A percentile compares a stretch with the other conserved stretches of the same genome.
phyloP scores from a whole-genome alignment of 768 basidiomycete genomes.

The Suillus luteus region DNA sequence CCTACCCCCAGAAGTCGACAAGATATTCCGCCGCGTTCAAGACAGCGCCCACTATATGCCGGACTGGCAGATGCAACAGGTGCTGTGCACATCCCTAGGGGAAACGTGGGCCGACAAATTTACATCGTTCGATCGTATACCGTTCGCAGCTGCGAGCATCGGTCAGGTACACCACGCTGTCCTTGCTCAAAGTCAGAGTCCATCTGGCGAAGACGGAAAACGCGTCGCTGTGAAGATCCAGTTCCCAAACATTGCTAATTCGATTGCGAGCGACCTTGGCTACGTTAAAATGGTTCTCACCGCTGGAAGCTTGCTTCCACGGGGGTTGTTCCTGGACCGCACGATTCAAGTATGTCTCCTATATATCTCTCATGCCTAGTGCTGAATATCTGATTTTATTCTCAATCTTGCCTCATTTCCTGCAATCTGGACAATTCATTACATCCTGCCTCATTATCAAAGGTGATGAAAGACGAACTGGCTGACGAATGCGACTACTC shows the following conservation, averaged over 20 bases:
- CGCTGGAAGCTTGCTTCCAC: constrained; percentile 79
- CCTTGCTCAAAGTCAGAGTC: constrained; percentile 52
- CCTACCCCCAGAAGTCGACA: constrained; percentile 84
- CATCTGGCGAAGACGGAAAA: constrained; percentile 51
- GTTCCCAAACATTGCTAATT: constrained; percentile 88
- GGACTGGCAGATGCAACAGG: constrained; percentile 96
- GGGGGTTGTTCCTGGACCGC: constrained; percentile 86
- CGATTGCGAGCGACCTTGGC: constrained; percentile 84
- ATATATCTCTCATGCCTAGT: not conserved
- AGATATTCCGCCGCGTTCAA: constrained; percentile 88
- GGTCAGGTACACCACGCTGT: constrained; percentile 86
- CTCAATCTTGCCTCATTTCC: constrained; percentile 1
- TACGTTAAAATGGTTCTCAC: constrained; percentile 84
- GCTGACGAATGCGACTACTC: constrained; percentile 91
- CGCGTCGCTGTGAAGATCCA: constrained; percentile 87
- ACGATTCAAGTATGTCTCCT: constrained; percentile 64
- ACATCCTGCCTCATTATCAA: not conserved
- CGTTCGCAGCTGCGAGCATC: constrained; percentile 95
- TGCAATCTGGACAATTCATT: not conserved
- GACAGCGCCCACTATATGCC: constrained; percentile 99
- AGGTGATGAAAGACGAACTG: constrained; percentile 89
- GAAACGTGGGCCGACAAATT: constrained; percentile 74
- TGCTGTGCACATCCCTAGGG: constrained; percentile 75
- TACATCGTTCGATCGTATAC: constrained; percentile 74
- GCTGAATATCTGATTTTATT: not conserved